A percentile compares a stretch with the other conserved stretches of the same genome.
These are phyloP conservation scores for Mycena albidolilacea DNA, from an alignment of 768 basidiomycete species.

Conservation along the genomic window DNA sequence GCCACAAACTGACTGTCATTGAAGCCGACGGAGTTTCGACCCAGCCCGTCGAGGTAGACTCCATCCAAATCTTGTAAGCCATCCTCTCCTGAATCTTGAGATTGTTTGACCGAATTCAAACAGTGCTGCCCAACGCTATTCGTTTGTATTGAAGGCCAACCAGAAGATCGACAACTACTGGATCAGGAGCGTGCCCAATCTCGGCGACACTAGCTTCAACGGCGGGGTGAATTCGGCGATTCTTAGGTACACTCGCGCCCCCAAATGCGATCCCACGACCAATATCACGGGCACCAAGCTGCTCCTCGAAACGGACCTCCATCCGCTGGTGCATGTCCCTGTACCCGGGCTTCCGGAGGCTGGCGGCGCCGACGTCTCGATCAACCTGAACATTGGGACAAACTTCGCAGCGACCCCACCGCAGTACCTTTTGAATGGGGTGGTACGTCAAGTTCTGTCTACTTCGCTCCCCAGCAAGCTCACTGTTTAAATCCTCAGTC, in stretches of 20 bases:
- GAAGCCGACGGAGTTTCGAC: conserved; percentile 51
- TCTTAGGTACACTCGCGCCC: conserved; percentile 55
- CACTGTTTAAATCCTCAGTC: not conserved
- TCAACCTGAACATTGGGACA: conserved; percentile 42
- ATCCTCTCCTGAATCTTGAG: not conserved
- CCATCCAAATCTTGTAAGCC: conserved; percentile 30
- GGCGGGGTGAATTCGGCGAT: conserved; percentile 56
- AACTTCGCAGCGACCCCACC: conserved; percentile 25
- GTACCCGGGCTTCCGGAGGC: conserved; percentile 45
- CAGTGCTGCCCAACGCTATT: conserved; percentile 54
- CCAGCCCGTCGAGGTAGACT: conserved; percentile 44
- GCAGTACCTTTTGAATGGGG: conserved; percentile 51
- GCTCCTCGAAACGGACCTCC: conserved; percentile 49
- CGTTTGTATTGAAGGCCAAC: conserved; percentile 55
- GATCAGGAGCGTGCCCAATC: conserved; percentile 49
- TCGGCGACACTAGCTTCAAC: conserved; percentile 44
- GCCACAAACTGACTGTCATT: conserved; percentile 52
- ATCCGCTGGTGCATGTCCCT: conserved; percentile 30
- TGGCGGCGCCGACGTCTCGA: conserved; percentile 47
- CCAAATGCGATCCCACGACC: conserved; percentile 46
- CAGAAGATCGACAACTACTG: conserved; percentile 62
- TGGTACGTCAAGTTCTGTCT: not conserved
- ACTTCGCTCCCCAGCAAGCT: not conserved
- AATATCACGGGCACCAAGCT: conserved; percentile 37
- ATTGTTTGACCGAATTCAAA: not conserved